Base-by-base conservation (phyloP, 2,329 filamentous ascomycete genomes). In the Hymenoscyphus scutula region DNA sequence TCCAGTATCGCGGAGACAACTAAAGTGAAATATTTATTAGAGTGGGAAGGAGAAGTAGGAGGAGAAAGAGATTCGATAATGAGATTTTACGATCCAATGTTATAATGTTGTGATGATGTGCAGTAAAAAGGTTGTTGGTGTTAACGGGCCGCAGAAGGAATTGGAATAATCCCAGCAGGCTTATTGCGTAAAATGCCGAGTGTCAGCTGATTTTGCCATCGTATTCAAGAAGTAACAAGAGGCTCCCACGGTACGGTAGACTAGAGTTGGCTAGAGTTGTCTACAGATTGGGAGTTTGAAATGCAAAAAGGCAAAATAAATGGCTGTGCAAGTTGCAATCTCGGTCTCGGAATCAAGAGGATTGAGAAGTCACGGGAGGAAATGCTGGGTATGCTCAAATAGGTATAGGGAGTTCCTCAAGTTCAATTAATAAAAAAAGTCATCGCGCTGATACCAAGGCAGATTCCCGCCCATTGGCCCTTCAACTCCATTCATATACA, bases 401-500 rank as follows among this genome's bases (percentile, higher is more conserved):
- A n/a, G n/a, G n/a, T n/a, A 54, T 54, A 30, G 45, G 19, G 15
- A 53, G 15, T 30, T 54, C 17, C 15, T 54, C 27, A 32, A 54
- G 25, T 54, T 53, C 27, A 27, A 30, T 30, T n/a, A 4, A n/a
- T n/a, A 4, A n/a, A 32, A 30, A 54, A 54, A 54, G 6, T 19
- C 53, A 54, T 54, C 29, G 3, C 15, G n/a, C 53, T 54, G 29
- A 54, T 32, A 30, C 25, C 25, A 54, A 29, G 25, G 37, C 41
- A 48, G 38, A 58, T 17, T 11, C 41, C 37, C 15, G n/a, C 56
- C 58, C 19, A 19, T 23, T 4, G 11, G 23, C 54, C 54, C 30
- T n/a, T 30, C 25, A 58, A 58, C 56, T 58, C 56, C 56, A 10
- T 56, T 19, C 29, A 51, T 51, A 30, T 48, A 51, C 30, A 51